Percentiles rank a stretch among this genome's conserved stretches.
phyloP scores from a whole-genome alignment of 805 yeast genomes.

The Lipomyces lipofer region DNA sequence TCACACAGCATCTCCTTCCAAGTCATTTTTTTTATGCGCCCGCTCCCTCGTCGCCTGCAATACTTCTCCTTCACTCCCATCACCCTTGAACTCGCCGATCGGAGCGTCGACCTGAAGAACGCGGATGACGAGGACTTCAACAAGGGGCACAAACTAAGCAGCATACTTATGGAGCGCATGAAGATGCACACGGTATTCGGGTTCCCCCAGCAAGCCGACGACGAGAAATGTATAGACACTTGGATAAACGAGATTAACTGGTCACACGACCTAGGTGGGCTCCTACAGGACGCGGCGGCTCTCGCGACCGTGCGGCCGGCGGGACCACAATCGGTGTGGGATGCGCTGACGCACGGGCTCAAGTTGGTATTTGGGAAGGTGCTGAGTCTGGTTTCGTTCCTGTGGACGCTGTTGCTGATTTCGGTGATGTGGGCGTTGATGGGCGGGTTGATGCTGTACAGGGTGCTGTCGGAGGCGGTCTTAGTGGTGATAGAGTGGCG shows the following conservation, averaged over 20 bases:
- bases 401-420: conserved; percentile 7
- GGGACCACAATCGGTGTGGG: conserved; percentile 1
- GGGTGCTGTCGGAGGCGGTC: conserved; percentile 38
- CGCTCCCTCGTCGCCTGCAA: conserved; percentile 68
- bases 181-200: conserved; percentile 31
- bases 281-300: conserved; percentile 25
- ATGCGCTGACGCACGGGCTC: conserved; percentile 12
- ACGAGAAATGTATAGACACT: conserved; percentile 17
- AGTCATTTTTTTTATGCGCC: conserved; percentile 67
- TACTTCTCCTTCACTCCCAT: conserved; percentile 77
- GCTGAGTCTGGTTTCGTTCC: conserved; percentile 14
- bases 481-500: conserved; percentile 38
- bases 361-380: conserved; percentile 17
- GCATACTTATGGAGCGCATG: conserved; percentile 28
- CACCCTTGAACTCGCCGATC: conserved; percentile 52
- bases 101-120: conserved; percentile 28
- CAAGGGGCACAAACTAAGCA: conserved; percentile 15
- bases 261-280: conserved; percentile 39
- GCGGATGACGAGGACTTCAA: conserved; percentile 36
- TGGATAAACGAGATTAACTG: conserved; percentile 42
- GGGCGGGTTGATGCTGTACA: conserved; percentile 31
- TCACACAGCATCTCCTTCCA: conserved; percentile 18
- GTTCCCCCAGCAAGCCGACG: conserved; percentile 9
- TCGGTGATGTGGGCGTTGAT: conserved; percentile 27
- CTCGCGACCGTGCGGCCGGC: neutral